phyloP scores from a whole-genome alignment of 768 basidiomycete genomes.

The Mycena sanguinolenta region DNA sequence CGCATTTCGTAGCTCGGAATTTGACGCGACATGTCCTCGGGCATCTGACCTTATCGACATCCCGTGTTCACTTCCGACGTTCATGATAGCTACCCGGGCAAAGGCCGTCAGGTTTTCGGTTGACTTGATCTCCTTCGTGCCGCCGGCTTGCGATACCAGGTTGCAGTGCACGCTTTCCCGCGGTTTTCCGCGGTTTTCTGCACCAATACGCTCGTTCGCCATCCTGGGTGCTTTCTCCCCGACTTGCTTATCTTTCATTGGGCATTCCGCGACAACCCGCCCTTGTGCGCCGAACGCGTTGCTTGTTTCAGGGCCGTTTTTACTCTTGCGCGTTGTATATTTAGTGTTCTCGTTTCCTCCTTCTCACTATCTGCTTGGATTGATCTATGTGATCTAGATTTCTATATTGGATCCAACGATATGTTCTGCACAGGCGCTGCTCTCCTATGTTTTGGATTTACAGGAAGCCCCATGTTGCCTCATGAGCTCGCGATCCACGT shows the following conservation, averaged over 20 bases:
- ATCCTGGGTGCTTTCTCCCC: constrained; percentile 11
- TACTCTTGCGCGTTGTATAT: not conserved
- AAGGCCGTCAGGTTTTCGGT: not conserved
- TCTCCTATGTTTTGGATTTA: constrained; percentile 1
- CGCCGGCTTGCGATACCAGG: constrained; percentile 10
- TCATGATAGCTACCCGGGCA: constrained; percentile 8
- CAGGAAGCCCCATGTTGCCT: not conserved
- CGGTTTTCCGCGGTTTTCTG: constrained; percentile 16
- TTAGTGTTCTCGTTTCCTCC: no score
- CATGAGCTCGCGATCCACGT: constrained; percentile 15
- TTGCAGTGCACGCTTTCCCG: not conserved
- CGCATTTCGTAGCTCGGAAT: not conserved
- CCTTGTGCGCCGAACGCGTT: not conserved
- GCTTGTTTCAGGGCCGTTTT: constrained; percentile 2
- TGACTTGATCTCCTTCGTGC: constrained; percentile 2
- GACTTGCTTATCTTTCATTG: not conserved
- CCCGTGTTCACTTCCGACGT: constrained; percentile 6
- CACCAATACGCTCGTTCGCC: constrained; percentile 9
- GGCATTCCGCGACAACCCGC: not conserved
- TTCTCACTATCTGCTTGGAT: no score
- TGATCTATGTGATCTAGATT: no score
- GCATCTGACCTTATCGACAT: constrained; percentile 16
- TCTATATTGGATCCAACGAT: no score
- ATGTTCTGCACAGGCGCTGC: no score
- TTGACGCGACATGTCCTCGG: constrained; percentile 12